Evolutionary conservation across 352 stramenopile species (phyloP), one percentile per base, ranked within the genome.

Genomic region (Phytopythium delawarense): DNA sequence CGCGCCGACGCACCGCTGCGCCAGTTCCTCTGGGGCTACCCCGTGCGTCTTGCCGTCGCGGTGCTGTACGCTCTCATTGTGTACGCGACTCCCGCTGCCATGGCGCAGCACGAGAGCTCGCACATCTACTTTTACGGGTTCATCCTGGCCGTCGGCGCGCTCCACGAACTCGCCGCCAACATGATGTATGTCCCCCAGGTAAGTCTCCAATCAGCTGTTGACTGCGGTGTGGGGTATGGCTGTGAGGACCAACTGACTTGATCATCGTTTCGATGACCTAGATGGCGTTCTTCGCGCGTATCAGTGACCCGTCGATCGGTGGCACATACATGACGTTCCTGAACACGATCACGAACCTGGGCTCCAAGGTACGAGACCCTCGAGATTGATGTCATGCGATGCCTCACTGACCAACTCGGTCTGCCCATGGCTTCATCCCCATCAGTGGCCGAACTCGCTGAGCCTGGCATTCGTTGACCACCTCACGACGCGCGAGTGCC

Each of bases 281-380:
- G 84, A 99, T 99, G 97, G 96, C 92, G 7, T 99, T 99, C 72
- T 99, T 98, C 69, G 96, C 97, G 54, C 81, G 89, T 48, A 92
- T 99, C 61, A 98, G 97, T 45, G 98, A 99, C 71, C 96, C 96
- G 18, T 89, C 88, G 16, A 99, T 99, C 71, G 98, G 98, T 53
- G 98, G 98, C 56, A 98, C 91, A 21, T 99, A 99, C 84, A 99
- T 99, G 98, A 99, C 98, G 35, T 94, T 99, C 57, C 84, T 99
- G 49, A 99, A 99, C 72, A 99, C 98, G 7, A 89, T 99, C 66
- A 94, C 94, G 46, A 99, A 99, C 76, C 69, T 99, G 18, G 98
- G 97, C 48, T 94, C 87, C 57, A 99, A 98, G 63, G 78, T 88
- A 73, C 39, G 45, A 4, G 12, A 15, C 20, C 46, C 57, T n/a